A percentile compares a stretch with the other conserved stretches of the same genome.
These are phyloP conservation scores for Skeletonema costatum DNA, from an alignment of 108 stramenopile genomes.

Conservation along the genomic window DNA sequence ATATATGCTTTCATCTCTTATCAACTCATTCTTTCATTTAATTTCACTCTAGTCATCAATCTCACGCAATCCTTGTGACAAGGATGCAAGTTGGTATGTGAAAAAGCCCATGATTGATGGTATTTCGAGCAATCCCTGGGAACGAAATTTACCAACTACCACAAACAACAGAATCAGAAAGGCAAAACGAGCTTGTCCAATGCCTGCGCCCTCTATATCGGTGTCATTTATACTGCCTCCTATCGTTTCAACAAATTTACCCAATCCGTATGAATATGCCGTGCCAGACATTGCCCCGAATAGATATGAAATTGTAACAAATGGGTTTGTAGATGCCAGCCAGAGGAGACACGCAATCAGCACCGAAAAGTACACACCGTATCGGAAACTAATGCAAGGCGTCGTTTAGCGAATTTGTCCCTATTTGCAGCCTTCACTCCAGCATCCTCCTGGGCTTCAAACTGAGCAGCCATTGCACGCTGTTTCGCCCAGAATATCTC, in stretches of 20 bases:
- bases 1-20: too few species aligned
- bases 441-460: conserved; percentile 48
- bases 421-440: conserved; percentile 37
- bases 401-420: conserved; percentile 61
- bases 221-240: conserved; percentile 69
- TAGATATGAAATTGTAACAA: conserved; percentile 68
- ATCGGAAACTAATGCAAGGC: conserved; percentile 59
- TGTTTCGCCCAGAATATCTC: conserved; percentile 77
- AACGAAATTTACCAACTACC: conserved; percentile 75
- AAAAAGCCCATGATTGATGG: conserved; percentile 85
- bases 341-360: conserved; percentile 72
- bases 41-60: conserved; percentile 29
- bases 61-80: conserved; percentile 74
- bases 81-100: conserved; percentile 81
- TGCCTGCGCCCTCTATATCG: conserved; percentile 67
- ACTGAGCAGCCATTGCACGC: conserved; percentile 59
- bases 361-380: conserved; percentile 66
- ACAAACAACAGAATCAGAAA: conserved; percentile 83
- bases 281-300: conserved; percentile 80
- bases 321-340: conserved; percentile 61
- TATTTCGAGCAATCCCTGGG: conserved; percentile 67
- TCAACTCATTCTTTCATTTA: too few species aligned
- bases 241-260: conserved; percentile 81
- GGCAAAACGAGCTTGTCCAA: conserved; percentile 86
- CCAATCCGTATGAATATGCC: conserved; percentile 83